Evolutionary conservation across 495 filamentous ascomycete genomes (phyloP).

Genomic region (Bryoglossum gracile): DNA sequence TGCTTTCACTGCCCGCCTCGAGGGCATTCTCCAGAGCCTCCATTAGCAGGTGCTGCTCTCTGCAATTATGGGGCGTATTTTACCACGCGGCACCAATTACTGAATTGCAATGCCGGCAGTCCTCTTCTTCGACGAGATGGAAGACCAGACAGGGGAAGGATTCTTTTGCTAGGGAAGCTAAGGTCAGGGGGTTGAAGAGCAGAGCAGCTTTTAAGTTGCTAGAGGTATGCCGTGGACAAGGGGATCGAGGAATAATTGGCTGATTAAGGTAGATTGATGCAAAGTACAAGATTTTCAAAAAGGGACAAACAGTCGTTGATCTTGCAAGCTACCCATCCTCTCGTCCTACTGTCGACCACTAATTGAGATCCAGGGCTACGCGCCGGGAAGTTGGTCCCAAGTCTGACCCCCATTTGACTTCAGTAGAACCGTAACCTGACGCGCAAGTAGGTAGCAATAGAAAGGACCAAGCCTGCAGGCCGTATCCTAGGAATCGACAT

Average conservation of each 20-base stretch:
- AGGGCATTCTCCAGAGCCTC: constrained; percentile 3
- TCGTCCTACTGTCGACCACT: too few relatives aligned
- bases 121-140: constrained; percentile 75
- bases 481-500: constrained; percentile 86
- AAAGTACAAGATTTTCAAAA: constrained; percentile 69
- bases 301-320: constrained; percentile 81
- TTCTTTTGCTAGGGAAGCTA: constrained; percentile 59
- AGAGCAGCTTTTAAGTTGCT: constrained; percentile 90
- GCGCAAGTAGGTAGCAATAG: constrained; percentile 63
- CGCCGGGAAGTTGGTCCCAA: constrained; percentile 92
- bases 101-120: constrained; percentile 2
- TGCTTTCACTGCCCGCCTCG: constrained; percentile 19
- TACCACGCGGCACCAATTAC: neutral
- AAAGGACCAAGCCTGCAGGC: constrained; percentile 65
- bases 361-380: constrained; percentile 83
- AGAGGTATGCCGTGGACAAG: constrained; percentile 43
- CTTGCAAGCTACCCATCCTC: constrained; percentile 61
- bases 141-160: constrained; percentile 68
- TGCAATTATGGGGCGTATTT: neutral
- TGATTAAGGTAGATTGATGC: constrained; percentile 57
- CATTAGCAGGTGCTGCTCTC: neutral
- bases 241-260: neutral
- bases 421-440: neutral
- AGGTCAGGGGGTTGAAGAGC: constrained; percentile 70
- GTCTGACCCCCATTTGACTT: constrained; percentile 31